phyloP scores from a whole-genome alignment of 2,329 filamentous ascomycete genomes.

The Elsinoe australis region DNA sequence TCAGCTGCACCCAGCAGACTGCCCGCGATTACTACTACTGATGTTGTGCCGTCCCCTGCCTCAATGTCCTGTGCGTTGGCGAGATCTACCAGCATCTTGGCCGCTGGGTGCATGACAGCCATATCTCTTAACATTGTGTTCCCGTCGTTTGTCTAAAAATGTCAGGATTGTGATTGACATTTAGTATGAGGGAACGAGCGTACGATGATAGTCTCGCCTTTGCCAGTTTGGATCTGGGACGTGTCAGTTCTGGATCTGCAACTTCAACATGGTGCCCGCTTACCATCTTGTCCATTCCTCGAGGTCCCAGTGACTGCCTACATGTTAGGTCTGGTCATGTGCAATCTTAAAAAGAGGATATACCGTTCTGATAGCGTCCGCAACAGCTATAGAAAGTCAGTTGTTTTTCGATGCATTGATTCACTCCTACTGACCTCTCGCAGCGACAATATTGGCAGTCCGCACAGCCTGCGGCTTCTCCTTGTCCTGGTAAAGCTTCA shows the following conservation, averaged over 20 bases:
- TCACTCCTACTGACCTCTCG: conserved; percentile 61
- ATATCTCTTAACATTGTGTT: conserved; percentile 99
- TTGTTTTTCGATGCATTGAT: conserved; percentile 14
- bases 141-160: conserved; percentile 76
- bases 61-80: conserved; percentile 97
- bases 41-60: conserved; percentile 95
- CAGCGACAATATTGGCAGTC: conserved; percentile 92
- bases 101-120: conserved; percentile 98
- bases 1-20: conserved; percentile 91
- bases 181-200: conserved; percentile 23
- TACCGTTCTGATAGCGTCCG: conserved; percentile 90
- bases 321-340: conserved; percentile 2
- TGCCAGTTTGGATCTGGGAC: conserved; percentile 74
- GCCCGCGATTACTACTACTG: conserved; percentile 94
- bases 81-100: conserved; percentile 97
- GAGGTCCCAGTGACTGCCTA: conserved; percentile 72
- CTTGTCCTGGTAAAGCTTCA: conserved; percentile 53
- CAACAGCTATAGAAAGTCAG: conserved; percentile 58
- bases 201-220: conserved; percentile 89
- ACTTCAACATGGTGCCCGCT: conserved; percentile 17
- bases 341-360: conserved; percentile 23
- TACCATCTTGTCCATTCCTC: conserved; percentile 98
- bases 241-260: conserved; percentile 24
- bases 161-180: conserved; percentile 25
- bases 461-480: conserved; percentile 98